These are phyloP conservation scores for Priceomyces carsonii DNA, from an alignment of 805 yeast species.

Conservation along the genomic window DNA sequence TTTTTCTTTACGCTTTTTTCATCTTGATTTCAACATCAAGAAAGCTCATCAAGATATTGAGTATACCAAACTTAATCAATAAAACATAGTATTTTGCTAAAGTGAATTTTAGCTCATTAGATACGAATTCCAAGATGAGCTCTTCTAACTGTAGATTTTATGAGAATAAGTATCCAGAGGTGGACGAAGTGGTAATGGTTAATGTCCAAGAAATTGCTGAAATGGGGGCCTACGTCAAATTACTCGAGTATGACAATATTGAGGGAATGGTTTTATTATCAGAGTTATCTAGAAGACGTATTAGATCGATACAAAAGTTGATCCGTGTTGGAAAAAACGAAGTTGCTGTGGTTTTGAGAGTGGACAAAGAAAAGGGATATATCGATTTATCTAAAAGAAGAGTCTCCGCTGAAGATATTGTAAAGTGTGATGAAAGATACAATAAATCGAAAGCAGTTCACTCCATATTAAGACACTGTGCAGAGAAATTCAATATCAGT, in stretches of 20 bases:
- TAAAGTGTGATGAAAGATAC: constrained; percentile 95
- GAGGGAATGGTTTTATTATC: constrained; percentile 98
- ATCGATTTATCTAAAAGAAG: constrained; percentile 97
- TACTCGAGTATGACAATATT: constrained; percentile 94
- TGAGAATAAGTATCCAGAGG: constrained; percentile 98
- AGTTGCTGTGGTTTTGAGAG: constrained; percentile 96
- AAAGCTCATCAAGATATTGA: no score
- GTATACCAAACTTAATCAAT: no score
- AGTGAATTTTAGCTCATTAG: not conserved
- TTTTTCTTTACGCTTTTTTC: not conserved
- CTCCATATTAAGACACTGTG: constrained; percentile 97
- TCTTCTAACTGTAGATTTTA: constrained; percentile 92
- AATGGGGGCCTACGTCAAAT: constrained; percentile 98
- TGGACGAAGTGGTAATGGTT: constrained; percentile 98
- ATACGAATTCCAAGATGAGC: constrained; percentile 51
- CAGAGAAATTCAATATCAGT: constrained; percentile 89
- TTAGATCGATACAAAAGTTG: constrained; percentile 94
- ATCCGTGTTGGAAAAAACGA: constrained; percentile 98
- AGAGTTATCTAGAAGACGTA: constrained; percentile 97
- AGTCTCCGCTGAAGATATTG: constrained; percentile 96
- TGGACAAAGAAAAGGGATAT: constrained; percentile 97
- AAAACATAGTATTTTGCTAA: not conserved
- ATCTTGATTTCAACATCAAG: constrained; percentile 1
- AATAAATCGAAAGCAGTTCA: constrained; percentile 97
- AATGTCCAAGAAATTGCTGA: constrained; percentile 98